These are phyloP conservation scores for Atkinsonella hypoxylon DNA, from an alignment of 2,329 filamentous ascomycete species.

Conservation along the genomic window DNA sequence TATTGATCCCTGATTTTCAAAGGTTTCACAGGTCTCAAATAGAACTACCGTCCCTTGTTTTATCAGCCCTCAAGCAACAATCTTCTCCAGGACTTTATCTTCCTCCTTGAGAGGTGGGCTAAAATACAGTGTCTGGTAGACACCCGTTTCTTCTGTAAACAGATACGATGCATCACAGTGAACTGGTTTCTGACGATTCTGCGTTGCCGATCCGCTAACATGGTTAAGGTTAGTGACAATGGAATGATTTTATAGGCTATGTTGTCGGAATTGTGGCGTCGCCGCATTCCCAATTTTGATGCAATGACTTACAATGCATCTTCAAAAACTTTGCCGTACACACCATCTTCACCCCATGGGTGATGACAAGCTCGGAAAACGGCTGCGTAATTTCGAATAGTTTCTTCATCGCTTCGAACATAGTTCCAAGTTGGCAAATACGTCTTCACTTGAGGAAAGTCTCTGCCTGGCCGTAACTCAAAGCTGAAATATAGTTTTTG, in stretches of 20 bases:
- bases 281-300: background rate
- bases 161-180: slow-evolving; percentile 8
- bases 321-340: slow-evolving; percentile 6
- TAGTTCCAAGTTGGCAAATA: slow-evolving; percentile 10
- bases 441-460: slow-evolving; percentile 8
- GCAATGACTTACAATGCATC: slow-evolving; percentile 6
- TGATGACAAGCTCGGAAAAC: slow-evolving; percentile 5
- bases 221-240: background rate
- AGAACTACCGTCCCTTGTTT: too few relatives aligned
- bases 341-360: slow-evolving; percentile 6
- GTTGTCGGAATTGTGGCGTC: background rate
- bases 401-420: slow-evolving; percentile 9
- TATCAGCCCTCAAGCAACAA: background rate
- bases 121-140: slow-evolving; percentile 9
- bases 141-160: slow-evolving; percentile 6
- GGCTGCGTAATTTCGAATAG: slow-evolving; percentile 8
- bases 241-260: too few relatives aligned
- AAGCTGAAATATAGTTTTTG: slow-evolving; percentile 9
- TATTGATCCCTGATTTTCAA: too few relatives aligned
- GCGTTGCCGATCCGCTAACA: slow-evolving; percentile 3
- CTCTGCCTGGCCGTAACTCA: slow-evolving; percentile 6
- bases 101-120: slow-evolving; percentile 4
- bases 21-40: too few relatives aligned
- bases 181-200: slow-evolving; percentile 2
- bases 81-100: background rate